A percentile compares a stretch with the other conserved stretches of the same genome.
Evolutionary conservation across 352 stramenopile genomes (phyloP).

Genomic region (Globisporangium recalcitrans): DNA sequence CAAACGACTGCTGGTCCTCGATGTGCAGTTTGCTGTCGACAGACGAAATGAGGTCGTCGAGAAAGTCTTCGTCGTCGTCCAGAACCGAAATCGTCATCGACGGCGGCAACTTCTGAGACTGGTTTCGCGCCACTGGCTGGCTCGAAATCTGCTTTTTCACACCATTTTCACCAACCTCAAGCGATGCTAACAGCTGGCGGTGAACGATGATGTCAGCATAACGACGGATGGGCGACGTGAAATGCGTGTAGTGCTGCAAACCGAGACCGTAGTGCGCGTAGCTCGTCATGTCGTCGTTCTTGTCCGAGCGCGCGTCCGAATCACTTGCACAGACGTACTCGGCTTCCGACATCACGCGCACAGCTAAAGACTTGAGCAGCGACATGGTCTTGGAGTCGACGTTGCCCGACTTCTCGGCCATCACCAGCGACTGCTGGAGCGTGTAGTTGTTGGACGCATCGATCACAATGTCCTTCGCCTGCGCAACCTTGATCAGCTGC

Average conservation of each 20-base stretch:
- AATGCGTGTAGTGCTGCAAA: conserved; percentile 89
- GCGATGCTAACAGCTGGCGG: conserved; percentile 72
- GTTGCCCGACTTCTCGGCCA: conserved; percentile 46
- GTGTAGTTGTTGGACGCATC: conserved; percentile 81
- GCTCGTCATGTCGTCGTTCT: conserved; percentile 43
- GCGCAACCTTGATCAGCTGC: conserved; percentile 66
- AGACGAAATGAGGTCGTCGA: conserved; percentile 61
- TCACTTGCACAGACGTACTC: conserved; percentile 88
- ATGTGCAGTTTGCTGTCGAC: conserved; percentile 58
- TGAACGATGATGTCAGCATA: conserved; percentile 92
- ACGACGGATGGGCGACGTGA: conserved; percentile 88
- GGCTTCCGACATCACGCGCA: conserved; percentile 93
- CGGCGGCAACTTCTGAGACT: conserved; percentile 26
- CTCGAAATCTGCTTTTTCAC: background rate
- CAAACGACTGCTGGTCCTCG: background rate
- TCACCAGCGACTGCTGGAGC: conserved; percentile 65
- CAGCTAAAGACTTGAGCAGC: conserved; percentile 90
- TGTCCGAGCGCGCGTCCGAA: conserved; percentile 30
- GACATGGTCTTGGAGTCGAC: conserved; percentile 81
- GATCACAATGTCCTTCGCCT: conserved; percentile 65
- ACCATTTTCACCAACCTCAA: conserved; percentile 17
- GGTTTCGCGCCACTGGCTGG: background rate
- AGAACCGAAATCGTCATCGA: conserved; percentile 62
- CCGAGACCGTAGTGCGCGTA: conserved; percentile 88
- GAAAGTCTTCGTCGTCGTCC: conserved; percentile 43